These are phyloP conservation scores for Ascomycota sp. DNA, from an alignment of 2,329 filamentous ascomycete species.

Conservation along the genomic window DNA sequence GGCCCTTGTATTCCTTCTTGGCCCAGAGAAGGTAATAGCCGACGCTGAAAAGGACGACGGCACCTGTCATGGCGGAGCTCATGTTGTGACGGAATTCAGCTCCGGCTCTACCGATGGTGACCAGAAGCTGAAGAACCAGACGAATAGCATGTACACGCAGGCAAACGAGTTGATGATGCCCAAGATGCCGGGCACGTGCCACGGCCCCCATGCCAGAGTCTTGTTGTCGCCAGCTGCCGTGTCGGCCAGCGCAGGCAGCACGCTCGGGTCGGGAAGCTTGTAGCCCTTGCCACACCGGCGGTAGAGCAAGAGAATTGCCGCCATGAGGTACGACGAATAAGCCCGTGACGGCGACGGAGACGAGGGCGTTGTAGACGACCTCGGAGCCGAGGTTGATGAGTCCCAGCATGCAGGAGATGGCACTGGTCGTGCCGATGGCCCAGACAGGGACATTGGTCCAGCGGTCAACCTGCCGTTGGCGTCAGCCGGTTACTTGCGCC, in stretches of 20 bases:
- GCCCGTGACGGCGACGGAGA: constrained; percentile 10
- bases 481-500: neutral
- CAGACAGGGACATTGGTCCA: constrained; percentile 10
- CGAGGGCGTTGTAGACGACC: constrained; percentile 11
- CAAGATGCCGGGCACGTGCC: constrained; percentile 26
- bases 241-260: constrained; percentile 10
- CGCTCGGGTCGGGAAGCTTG: constrained; percentile 5
- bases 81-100: constrained; percentile 30
- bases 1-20: constrained; percentile 23
- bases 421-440: constrained; percentile 8
- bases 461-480: constrained; percentile 2
- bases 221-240: constrained; percentile 7
- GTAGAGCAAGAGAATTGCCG: constrained; percentile 9
- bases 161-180: constrained; percentile 31
- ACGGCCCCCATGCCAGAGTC: constrained; percentile 30
- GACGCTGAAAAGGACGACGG: constrained; percentile 21
- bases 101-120: constrained; percentile 11
- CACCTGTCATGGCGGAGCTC: constrained; percentile 21
- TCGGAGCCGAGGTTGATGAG: constrained; percentile 14
- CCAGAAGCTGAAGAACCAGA: constrained; percentile 37
- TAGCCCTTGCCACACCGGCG: constrained; percentile 10
- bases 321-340: constrained; percentile 12
- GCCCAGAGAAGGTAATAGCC: constrained; percentile 24
- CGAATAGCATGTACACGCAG: constrained; percentile 28
- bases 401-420: constrained; percentile 10